phyloP scores from a whole-genome alignment of 345 rosid species.

The Linum lewisii region DNA sequence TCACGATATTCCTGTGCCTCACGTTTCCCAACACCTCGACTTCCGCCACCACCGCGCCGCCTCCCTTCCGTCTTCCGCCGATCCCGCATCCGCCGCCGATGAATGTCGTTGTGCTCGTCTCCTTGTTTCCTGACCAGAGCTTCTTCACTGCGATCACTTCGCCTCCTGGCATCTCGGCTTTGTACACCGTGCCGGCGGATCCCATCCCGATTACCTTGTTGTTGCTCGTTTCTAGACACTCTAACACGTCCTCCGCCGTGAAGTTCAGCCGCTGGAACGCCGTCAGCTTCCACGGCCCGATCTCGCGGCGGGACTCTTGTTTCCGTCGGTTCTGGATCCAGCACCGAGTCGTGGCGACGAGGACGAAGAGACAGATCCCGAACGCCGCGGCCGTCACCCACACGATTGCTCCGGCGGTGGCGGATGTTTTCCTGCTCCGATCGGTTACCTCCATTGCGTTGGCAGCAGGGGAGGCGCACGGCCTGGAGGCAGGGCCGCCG shows the following conservation, averaged over 20 bases:
- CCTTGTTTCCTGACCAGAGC: conserved; percentile 82
- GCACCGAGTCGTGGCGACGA: conserved; percentile 67
- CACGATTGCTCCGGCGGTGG: conserved; percentile 67
- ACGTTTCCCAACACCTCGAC: conserved; percentile 89
- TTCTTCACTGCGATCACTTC: conserved; percentile 95
- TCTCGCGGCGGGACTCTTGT: conserved; percentile 26
- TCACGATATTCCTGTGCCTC: conserved; percentile 84
- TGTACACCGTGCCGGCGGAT: conserved; percentile 82
- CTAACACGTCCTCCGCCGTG: conserved; percentile 80
- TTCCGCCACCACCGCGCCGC: conserved; percentile 47
- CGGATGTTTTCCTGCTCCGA: conserved; percentile 37
- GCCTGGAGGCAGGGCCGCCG: conserved; percentile 46
- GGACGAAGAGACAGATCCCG: conserved; percentile 61
- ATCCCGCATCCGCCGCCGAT: conserved; percentile 19
- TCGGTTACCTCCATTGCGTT: conserved; percentile 25
- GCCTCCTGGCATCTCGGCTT: conserved; percentile 91
- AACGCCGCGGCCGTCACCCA: conserved; percentile 93
- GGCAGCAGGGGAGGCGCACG: conserved; percentile 33
- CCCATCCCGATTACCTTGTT: conserved; percentile 93
- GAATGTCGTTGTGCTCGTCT: conserved; percentile 3
- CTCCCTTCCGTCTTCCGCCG: conserved; percentile 45
- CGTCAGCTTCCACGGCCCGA: conserved; percentile 86
- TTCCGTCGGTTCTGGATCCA: conserved; percentile 36
- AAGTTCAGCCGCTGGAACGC: conserved; percentile 87
- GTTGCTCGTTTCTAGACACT: conserved; percentile 58